Base-by-base conservation (phyloP, 768 basidiomycete species). In the Austroboletus festivus region DNA sequence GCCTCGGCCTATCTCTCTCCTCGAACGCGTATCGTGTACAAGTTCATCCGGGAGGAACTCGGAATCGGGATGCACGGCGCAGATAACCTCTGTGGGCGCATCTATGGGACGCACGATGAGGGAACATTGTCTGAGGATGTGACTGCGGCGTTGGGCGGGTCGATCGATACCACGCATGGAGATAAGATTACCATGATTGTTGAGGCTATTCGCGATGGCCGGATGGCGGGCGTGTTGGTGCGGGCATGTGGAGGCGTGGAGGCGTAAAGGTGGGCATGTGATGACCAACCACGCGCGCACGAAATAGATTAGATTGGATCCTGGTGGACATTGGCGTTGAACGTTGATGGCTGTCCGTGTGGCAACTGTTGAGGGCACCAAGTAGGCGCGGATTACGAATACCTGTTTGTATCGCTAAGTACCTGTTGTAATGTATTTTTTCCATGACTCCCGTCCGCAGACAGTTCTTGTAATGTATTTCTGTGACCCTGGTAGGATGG, bases 61-160 rank as follows among this genome's bases (percentile, higher is more conserved):
- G 87, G 86, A n/a, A 79, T 92, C 51, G 72, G 72, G 55, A 92
- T 90, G 86, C 82, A 90, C 53, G 89, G 89, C 15, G 72, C 76
- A 8, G 86, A 89, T 56, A 93, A 93, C 60, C 72, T 82, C 51
- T 69, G 72, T 35, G 67, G 70, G 8, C 85, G 81, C 55, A 77
- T 71, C 52, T 77, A 78, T 45, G 86, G 88, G 8, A 74, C 84
- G 65, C 55, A 50, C 3, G 49, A 54, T 7, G 51, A 18, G 3
- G 20, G 5, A 16, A 12, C 49, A 9, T 18, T 44, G 2, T 49
- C 82, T 80, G 20, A 52, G 47, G 23, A 83, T 81, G 11, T 81
- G 11, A 82, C 84, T 4, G 52, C 59, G 2, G 34, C 39, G 19
- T 15, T 63, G 28, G 57, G 49, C 3, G 54, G 58, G 13, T 12